Base-by-base conservation (phyloP, 768 basidiomycete species). In the Russula abietina region DNA sequence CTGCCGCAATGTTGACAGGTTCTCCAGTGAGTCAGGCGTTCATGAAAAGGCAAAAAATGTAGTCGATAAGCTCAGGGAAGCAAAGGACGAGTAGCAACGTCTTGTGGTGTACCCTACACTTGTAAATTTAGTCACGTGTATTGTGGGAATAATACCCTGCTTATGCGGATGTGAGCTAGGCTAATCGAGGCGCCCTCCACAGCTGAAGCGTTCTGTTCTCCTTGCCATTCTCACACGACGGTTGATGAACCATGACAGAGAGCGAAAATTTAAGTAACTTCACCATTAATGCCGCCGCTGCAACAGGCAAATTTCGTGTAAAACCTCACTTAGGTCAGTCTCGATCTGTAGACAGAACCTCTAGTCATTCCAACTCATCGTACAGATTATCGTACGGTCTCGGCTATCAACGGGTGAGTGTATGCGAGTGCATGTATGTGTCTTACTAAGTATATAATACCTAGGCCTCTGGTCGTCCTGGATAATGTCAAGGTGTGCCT, bases 381-480 rank as follows among this genome's bases (percentile, higher is more conserved):
- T 68, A 30, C 72, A 95, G 94, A 98, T 76, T 98, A 98, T 78
- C 84, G 93, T 66, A 98, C 95, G n/a, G 97, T 99, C 56, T 93
- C 94, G 70, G 96, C 94, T 65, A 89, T 98, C 77, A 98, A 98
- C 71, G 97, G 96, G 94, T 91, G 71, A 77, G 84, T 75, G 32
- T 36, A 53, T 52, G 52, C 43, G 30, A 55, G 26, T 38, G 28
- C 28, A n/a, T 36, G 12, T 24, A n/a, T 22, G 12, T 6, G 3
- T 24, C 14, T 17, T 57, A 51, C 59, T 67, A 58, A 65, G 51
- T 38, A 32, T 53, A 24, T 60, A n/a, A 38, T 48, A n/a, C 63
- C 19, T 69, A 95, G 96, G 50, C 97, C 96, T 50, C 81, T 99
- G 57, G 97, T 99, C 62, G 87, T 99, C 16, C 79, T 99, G 67